A percentile compares a stretch with the other conserved stretches of the same genome.
Conservation (phyloP, 208 protist species). For the Trypanosoma mega region DNA sequence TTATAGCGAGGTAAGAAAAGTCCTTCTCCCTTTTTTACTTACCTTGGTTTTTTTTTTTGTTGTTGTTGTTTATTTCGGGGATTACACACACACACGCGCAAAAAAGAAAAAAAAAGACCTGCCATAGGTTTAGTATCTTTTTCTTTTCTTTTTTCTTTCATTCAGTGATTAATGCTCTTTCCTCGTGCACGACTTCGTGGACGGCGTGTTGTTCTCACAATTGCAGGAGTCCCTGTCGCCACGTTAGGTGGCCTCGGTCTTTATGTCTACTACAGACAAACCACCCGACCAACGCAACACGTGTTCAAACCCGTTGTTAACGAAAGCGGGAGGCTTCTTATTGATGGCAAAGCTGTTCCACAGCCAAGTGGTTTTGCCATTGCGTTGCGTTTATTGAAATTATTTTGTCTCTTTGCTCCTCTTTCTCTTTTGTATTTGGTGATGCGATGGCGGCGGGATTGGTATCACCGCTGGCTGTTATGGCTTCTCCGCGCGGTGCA, state of each 20-base stretch:
- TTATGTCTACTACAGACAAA: constrained; percentile 72
- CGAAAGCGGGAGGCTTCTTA: constrained; percentile 53
- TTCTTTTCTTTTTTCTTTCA: neutral
- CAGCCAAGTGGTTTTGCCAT: constrained; percentile 38
- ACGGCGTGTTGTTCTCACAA: constrained; percentile 8
- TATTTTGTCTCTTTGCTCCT: constrained; percentile 74
- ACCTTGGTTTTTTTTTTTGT: too few species aligned
- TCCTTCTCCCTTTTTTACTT: too few species aligned
- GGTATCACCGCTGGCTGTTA: constrained; percentile 74
- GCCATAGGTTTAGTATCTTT: neutral
- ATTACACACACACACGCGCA: constrained; percentile 8
- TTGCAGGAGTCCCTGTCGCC: constrained; percentile 45
- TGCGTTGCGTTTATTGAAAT: constrained; percentile 48
- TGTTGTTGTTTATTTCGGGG: too few species aligned
- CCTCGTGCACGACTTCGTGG: neutral
- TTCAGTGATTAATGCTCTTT: constrained; percentile 14
- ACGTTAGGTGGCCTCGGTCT: constrained; percentile 44
- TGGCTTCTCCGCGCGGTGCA: constrained; percentile 72
- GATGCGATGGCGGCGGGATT: constrained; percentile 47
- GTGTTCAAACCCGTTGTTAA: constrained; percentile 70
- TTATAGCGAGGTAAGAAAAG: too few species aligned
- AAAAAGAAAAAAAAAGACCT: constrained; percentile 9
- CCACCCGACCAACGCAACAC: constrained; percentile 42
- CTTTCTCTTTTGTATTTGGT: constrained; percentile 71
- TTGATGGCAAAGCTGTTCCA: constrained; percentile 53